Base-by-base conservation (phyloP, 108 stramenopile species). In the Skeletonema grethae region DNA sequence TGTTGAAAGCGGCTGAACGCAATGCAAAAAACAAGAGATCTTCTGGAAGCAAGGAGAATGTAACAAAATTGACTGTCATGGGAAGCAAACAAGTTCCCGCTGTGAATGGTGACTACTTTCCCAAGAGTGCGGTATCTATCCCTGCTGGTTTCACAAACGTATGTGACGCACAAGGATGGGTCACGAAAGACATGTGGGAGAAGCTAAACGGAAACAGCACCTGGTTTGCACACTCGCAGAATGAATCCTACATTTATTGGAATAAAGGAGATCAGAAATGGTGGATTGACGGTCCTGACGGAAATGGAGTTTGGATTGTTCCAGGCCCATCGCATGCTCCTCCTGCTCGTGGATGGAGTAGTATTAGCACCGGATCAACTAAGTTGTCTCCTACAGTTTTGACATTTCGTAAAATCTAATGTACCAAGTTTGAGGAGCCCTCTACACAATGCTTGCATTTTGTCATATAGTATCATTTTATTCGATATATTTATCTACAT, bases 211-310 rank as follows among this genome's bases (percentile, higher is more conserved):
- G 76, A 13, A 2, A 65, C 7, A 34, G 69, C 36, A 73, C 25
- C 2, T 82, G 81, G 81, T 82, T 77, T 57, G 69, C 71, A 22
- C 76, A 77, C 29, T 18, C 75, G n/a, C 53, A 67, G 25, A 84
- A 84, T 53, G 83, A 81, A 11, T 76, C 77, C 12, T 84, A 84
- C 60, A 75, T 84, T 15, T 84, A 84, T 50, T 70, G 75, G 74
- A 84, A 84, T 46, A 79, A 59, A 48, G 46, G 43, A 38, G 83
- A 84, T 62, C 59, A 69, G 10, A 66, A 70, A 12, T 84, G 79
- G 79, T 84, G 83, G 83, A 84, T 84, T 30, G 83, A 84, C 64
- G 83, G 75, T 11, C 83, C 83, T 7, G 69, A 70, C 53, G 83
- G 83, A 2, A 43, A 53, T 5, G 83, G 83, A n/a, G 75, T 84